Percentiles rank a stretch among this genome's conserved stretches.
Evolutionary conservation across 805 yeast species (phyloP).

Genomic region (Cyberlindnera mycetangii): DNA sequence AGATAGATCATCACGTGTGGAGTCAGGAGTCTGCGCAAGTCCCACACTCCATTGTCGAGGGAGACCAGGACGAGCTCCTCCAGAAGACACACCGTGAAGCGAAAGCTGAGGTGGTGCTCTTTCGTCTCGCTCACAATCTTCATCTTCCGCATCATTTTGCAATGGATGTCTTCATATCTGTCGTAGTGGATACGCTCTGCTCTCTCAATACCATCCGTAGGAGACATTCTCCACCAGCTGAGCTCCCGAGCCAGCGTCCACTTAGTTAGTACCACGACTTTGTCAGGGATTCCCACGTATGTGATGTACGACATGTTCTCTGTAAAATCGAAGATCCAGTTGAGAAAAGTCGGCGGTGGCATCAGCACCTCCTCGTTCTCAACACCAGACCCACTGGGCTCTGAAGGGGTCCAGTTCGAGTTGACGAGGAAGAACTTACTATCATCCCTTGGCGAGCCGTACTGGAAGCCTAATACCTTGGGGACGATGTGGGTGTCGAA

Average conservation of each 20-base stretch:
- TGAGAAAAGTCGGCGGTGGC: not conserved
- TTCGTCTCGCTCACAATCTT: not conserved
- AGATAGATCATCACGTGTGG: not conserved
- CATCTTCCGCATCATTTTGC: not conserved
- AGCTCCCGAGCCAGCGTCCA: not conserved
- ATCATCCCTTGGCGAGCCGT: not conserved
- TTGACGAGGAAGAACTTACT: not conserved
- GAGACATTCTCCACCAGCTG: conserved; percentile 1
- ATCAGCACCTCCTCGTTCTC: not conserved
- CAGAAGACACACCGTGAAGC: not conserved
- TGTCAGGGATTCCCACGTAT: conserved; percentile 1
- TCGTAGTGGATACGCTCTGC: not conserved
- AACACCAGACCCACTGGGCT: not conserved
- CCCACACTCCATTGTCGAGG: not conserved
- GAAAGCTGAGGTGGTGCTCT: not conserved
- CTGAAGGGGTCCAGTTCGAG: not conserved
- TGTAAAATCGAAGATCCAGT: not conserved
- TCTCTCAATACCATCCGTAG: not conserved
- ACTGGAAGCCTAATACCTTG: not conserved
- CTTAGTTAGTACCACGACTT: not conserved
- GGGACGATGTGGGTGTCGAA: conserved; percentile 3
- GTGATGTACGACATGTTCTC: not conserved
- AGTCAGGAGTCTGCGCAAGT: not conserved
- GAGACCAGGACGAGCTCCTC: not conserved
- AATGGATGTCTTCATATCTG: not conserved